Conservation (phyloP, 139 green algal species). For the Gonium pectorale region DNA sequence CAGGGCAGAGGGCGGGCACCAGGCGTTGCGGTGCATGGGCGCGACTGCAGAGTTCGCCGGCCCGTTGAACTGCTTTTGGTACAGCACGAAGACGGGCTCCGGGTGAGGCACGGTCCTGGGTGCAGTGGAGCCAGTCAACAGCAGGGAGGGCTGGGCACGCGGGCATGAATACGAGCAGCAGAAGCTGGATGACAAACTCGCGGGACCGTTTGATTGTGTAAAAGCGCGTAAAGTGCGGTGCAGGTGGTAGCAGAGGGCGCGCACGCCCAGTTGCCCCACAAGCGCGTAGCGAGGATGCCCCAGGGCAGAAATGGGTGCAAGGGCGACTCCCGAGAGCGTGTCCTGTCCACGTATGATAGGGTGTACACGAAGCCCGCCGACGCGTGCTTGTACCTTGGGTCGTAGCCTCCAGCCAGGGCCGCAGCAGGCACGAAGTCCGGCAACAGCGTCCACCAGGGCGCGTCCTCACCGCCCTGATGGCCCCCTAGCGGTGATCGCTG, state of each 20-base stretch:
- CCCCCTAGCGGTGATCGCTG: neutral
- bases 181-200: too few species aligned
- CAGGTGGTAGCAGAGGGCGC: too few species aligned
- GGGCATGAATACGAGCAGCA: too few species aligned
- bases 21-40: conserved; percentile 30
- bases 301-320: too few species aligned
- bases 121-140: too few species aligned
- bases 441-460: conserved; percentile 47
- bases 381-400: neutral
- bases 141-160: neutral
- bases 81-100: conserved; percentile 40
- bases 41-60: conserved; percentile 28
- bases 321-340: too few species aligned
- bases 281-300: too few species aligned
- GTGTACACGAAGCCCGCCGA: neutral
- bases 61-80: conserved; percentile 38
- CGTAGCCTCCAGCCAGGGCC: conserved; percentile 16
- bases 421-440: conserved; percentile 43
- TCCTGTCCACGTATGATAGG: neutral
- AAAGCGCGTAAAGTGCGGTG: too few species aligned
- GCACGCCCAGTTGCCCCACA: too few species aligned
- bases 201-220: too few species aligned
- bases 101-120: neutral
- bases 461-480: neutral
- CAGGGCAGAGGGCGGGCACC: neutral